Base-by-base conservation (phyloP, 1,284 basidiomycete genomes). In the Apiotrichum laibachii region DNA sequence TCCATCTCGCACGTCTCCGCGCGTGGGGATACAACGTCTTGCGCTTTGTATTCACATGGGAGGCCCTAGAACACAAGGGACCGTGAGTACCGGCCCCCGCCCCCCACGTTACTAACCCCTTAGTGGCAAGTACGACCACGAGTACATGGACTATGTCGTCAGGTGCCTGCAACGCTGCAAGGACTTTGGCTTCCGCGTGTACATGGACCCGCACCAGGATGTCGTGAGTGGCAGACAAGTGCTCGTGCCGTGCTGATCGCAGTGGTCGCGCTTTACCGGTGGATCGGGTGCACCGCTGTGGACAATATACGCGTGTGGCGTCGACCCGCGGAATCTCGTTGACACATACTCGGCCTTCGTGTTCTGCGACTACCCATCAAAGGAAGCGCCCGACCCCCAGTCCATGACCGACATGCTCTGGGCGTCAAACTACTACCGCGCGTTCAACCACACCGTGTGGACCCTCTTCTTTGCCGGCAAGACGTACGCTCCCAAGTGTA, bases 251-350 rank as follows among this genome's bases (percentile, higher is more conserved):
- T 13, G 26, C 39, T 40, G n/a, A 34, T 22, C 31, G 5, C 71
- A 96, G 92, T 98, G 95, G 91, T 97, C 94, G 1, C 89, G 95
- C 43, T 97, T 94, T 80, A 90, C 90, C 7, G 94, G 95, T 22
- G 95, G 95, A 9, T 96, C 92, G 0, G 95, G 95, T 13, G 95
- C 95, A 0, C 95, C 95, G 0, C 89, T 88, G 70, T 99, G 95
- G 95, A 94, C 93, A 0, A 81, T 98, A 8, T 83, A 85, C 40
- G 94, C 94, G 0, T 96, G 92, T 72, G 95, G 94, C 12, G 85
- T 99, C 65, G 84, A 98, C 70, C 92, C 93, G 0, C 83, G 86
- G 53, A 85, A 89, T 66, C 86, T 97, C 62, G 90, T 89, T 0
- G 83, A 86, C 1, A 97, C 94, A 0, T 87, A 89, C 71, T 83